phyloP scores from a whole-genome alignment of 371 early-diverging fungal genomes.

The Zancudomyces culisetae region DNA sequence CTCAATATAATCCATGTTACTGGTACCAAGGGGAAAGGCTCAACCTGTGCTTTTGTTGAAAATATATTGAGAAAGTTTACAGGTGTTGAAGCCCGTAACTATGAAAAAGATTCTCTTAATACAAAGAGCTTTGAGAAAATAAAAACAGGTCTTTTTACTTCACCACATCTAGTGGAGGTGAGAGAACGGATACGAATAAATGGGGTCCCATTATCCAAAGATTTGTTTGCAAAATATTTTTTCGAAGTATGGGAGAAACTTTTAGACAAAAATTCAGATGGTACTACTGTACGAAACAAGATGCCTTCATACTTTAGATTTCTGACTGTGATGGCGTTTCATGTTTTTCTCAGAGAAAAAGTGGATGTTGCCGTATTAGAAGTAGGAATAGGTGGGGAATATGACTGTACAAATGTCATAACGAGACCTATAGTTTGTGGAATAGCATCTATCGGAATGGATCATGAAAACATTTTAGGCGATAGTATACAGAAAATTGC shows the following conservation, averaged over 20 bases:
- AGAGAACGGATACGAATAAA: slow-evolving; percentile 88
- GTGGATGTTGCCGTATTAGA: slow-evolving; percentile 64
- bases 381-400: slow-evolving; percentile 70
- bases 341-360: slow-evolving; percentile 63
- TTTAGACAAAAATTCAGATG: background rate
- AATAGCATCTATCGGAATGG: slow-evolving; percentile 63
- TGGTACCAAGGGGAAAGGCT: slow-evolving; percentile 81
- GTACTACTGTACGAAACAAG: background rate
- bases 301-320: slow-evolving; percentile 81
- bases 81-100: background rate
- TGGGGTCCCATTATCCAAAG: slow-evolving; percentile 56
- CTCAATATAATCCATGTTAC: slow-evolving; percentile 64
- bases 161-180: slow-evolving; percentile 81
- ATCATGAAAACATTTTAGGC: slow-evolving; percentile 56
- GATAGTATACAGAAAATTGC: slow-evolving; percentile 64
- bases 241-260: slow-evolving; percentile 46
- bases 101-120: background rate
- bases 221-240: slow-evolving; percentile 67
- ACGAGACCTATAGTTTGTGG: slow-evolving; percentile 50
- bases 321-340: slow-evolving; percentile 73
- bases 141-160: slow-evolving; percentile 59
- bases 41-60: slow-evolving; percentile 50
- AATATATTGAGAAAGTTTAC: slow-evolving; percentile 33
- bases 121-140: background rate
- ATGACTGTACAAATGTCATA: slow-evolving; percentile 67